Percentiles rank a stretch among this genome's conserved stretches.
These are phyloP conservation scores for Paspalum notatum DNA, from an alignment of 176 grass and related monocot genomes.

Conservation along the genomic window DNA sequence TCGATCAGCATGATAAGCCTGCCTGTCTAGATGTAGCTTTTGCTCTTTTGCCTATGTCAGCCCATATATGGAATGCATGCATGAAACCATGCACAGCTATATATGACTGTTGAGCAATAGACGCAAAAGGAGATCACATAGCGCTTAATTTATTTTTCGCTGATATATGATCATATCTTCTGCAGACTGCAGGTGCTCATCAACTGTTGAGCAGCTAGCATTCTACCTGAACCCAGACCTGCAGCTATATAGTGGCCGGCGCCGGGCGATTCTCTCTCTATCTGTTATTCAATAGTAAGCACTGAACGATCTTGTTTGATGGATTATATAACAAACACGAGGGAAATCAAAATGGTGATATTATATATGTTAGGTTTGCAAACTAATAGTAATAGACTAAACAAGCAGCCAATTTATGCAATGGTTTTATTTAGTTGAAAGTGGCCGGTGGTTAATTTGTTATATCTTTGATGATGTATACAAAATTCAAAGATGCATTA, in stretches of 20 bases:
- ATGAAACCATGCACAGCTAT: not conserved
- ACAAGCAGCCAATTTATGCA: no score
- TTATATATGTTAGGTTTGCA: no score
- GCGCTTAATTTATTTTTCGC: not conserved
- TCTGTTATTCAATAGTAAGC: no score
- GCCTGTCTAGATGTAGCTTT: conserved; percentile 25
- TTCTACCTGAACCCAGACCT: not conserved
- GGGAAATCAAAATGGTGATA: no score
- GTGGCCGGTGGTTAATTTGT: no score
- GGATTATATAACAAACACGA: no score
- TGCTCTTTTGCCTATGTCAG: conserved; percentile 39
- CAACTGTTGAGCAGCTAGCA: conserved; percentile 25
- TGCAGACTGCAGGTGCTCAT: not conserved
- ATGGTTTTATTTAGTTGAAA: no score
- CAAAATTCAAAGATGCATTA: no score
- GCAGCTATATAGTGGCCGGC: not conserved
- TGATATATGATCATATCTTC: not conserved
- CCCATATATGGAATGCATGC: conserved; percentile 51
- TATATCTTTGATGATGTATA: no score
- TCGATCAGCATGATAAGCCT: not conserved
- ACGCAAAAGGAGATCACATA: conserved; percentile 32
- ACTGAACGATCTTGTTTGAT: no score
- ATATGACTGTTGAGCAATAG: conserved; percentile 62
- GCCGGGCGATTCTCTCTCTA: no score
- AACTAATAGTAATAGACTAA: no score